phyloP scores from a whole-genome alignment of 2,329 filamentous ascomycete genomes.

The Lecanicillium sp. region DNA sequence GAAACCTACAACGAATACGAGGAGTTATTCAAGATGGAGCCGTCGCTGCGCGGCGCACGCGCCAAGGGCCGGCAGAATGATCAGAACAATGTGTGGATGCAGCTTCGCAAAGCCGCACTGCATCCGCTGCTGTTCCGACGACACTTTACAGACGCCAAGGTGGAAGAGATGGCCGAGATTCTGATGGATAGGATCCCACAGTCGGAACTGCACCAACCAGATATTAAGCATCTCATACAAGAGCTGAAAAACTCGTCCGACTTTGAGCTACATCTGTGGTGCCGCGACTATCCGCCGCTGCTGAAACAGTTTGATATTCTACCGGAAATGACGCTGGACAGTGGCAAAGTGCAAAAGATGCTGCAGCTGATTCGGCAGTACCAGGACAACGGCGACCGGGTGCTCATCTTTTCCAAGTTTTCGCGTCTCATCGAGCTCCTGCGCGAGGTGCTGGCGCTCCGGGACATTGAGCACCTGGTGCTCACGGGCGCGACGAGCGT shows the following conservation, averaged over 20 bases:
- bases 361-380: constrained; percentile 67
- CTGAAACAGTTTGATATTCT: constrained; percentile 47
- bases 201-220: constrained; percentile 43
- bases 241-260: constrained; percentile 54
- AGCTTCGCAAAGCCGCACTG: constrained; percentile 84
- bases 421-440: constrained; percentile 87
- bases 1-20: constrained; percentile 62
- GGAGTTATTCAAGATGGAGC: constrained; percentile 56
- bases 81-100: constrained; percentile 73
- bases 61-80: constrained; percentile 41
- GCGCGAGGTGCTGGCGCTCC: constrained; percentile 67
- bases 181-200: constrained; percentile 62
- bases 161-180: constrained; percentile 70
- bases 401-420: constrained; percentile 90
- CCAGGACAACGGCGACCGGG: constrained; percentile 73
- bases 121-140: constrained; percentile 83
- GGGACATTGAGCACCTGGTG: constrained; percentile 71
- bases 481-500: constrained; percentile 81
- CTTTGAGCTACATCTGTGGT: constrained; percentile 60
- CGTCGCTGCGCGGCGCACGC: constrained; percentile 44
- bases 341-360: constrained; percentile 81
- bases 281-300: constrained; percentile 47
- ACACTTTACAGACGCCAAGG: constrained; percentile 66
- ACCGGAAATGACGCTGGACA: constrained; percentile 46
- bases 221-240: constrained; percentile 43